Percentiles rank a stretch among this genome's conserved stretches.
phyloP scores from a whole-genome alignment of 1,284 basidiomycete genomes.

The Blastosporella zonata region DNA sequence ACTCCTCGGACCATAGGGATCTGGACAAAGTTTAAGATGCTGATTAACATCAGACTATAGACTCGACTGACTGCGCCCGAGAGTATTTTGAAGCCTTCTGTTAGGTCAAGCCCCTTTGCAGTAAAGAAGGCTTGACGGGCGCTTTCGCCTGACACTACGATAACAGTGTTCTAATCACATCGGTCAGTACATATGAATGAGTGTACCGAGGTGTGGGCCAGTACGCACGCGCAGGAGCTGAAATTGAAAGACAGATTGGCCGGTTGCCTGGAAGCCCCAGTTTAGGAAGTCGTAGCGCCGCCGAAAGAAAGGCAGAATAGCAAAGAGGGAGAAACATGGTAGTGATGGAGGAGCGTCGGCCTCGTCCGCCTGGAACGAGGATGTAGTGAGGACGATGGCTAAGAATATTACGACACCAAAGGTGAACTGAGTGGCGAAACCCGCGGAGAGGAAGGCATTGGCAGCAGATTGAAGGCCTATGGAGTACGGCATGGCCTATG shows the following conservation, averaged over 20 bases:
- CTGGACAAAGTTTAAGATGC: constrained; percentile 31
- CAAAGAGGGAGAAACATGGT: constrained; percentile 52
- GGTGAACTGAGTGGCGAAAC: constrained; percentile 50
- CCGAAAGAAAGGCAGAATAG: constrained; percentile 64
- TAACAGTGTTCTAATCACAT: constrained; percentile 52
- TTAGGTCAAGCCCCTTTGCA: constrained; percentile 65
- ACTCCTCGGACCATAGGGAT: constrained; percentile 72
- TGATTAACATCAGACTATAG: constrained; percentile 9
- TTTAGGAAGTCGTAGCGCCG: constrained; percentile 67
- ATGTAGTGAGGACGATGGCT: constrained; percentile 45
- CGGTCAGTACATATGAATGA: constrained; percentile 7
- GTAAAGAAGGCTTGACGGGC: constrained; percentile 68
- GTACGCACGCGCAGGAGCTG: constrained; percentile 54
- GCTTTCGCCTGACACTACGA: constrained; percentile 69
- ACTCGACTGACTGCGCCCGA: constrained; percentile 61
- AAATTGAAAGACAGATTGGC: constrained; percentile 63
- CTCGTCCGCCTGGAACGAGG: constrained; percentile 42
- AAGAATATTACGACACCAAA: constrained; percentile 52
- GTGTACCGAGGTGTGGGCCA: constrained; percentile 16
- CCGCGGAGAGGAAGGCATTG: constrained; percentile 54
- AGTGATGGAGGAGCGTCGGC: constrained; percentile 48
- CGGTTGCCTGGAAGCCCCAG: constrained; percentile 64
- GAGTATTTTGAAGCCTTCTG: constrained; percentile 71
- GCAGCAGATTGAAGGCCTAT: constrained; percentile 59
- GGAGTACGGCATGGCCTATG: constrained; percentile 44